A percentile compares a stretch with the other conserved stretches of the same genome.
Evolutionary conservation across 2,329 filamentous ascomycete genomes (phyloP).

Genomic region (Dothideomycetidae sp.): DNA sequence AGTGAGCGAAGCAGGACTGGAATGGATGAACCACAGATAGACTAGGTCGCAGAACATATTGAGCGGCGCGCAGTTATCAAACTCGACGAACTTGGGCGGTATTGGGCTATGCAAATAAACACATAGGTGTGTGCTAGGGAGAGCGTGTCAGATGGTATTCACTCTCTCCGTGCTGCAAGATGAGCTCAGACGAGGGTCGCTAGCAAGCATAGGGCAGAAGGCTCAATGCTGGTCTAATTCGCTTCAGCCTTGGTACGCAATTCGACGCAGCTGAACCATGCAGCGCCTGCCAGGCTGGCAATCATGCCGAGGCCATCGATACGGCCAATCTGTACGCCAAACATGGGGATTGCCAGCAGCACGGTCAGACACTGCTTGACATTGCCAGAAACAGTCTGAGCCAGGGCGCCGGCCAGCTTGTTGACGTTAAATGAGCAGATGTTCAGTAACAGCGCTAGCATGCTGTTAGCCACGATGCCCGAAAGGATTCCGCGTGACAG

Average conservation of each 20-base stretch:
- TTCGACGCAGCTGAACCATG: constrained; percentile 45
- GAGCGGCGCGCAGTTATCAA: too few species aligned
- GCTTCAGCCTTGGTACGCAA: constrained; percentile 20
- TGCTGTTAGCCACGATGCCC: constrained; percentile 21
- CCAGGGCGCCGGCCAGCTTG: constrained; percentile 25
- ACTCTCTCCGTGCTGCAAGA: too few species aligned
- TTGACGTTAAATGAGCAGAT: constrained; percentile 26
- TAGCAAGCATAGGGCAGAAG: too few species aligned
- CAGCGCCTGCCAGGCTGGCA: constrained; percentile 41
- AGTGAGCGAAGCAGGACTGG: too few species aligned
- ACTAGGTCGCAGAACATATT: too few species aligned
- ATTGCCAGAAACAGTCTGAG: constrained; percentile 25
- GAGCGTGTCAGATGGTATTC: too few species aligned
- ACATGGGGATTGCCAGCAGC: constrained; percentile 24
- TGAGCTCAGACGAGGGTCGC: too few species aligned
- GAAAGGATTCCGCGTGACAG: constrained; percentile 15
- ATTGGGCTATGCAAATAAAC: too few species aligned
- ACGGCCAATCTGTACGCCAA: constrained; percentile 21
- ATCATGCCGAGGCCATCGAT: constrained; percentile 42
- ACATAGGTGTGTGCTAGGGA: too few species aligned
- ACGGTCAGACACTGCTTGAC: constrained; percentile 26
- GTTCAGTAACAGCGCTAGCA: constrained; percentile 24
- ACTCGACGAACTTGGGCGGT: too few species aligned
- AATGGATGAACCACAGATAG: too few species aligned
- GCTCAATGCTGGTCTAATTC: too few species aligned